phyloP scores from a whole-genome alignment of 148 eudicot species.

The Salicornia ramosissima region DNA sequence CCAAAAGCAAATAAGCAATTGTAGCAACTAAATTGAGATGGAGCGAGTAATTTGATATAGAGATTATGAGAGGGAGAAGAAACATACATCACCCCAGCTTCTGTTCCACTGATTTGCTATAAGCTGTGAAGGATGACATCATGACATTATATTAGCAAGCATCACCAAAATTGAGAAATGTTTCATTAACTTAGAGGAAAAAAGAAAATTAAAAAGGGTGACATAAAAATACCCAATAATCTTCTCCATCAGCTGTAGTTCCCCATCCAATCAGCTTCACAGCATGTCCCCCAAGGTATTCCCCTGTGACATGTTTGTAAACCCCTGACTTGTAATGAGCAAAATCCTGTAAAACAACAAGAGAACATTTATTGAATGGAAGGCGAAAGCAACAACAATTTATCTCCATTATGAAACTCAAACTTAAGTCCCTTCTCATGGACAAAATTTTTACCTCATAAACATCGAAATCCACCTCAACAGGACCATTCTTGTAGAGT shows the following conservation, averaged over 20 bases:
- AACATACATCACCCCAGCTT: slow-evolving; percentile 95
- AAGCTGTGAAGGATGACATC: slow-evolving; percentile 50
- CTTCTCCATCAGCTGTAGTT: slow-evolving; percentile 75
- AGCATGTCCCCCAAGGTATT: slow-evolving; percentile 82
- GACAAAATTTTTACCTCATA: slow-evolving; percentile 59
- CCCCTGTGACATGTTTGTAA: slow-evolving; percentile 75
- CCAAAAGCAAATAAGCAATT: too few species aligned
- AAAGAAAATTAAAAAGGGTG: neutral
- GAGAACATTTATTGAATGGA: neutral
- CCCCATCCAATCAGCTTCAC: slow-evolving; percentile 99
- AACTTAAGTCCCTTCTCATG: neutral
- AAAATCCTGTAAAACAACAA: slow-evolving; percentile 55
- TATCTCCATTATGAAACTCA: too few species aligned
- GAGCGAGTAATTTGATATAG: too few species aligned
- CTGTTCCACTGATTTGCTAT: slow-evolving; percentile 92
- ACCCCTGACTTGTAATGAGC: slow-evolving; percentile 94
- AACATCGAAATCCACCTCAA: slow-evolving; percentile 78
- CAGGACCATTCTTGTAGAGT: slow-evolving; percentile 82
- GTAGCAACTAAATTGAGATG: too few species aligned
- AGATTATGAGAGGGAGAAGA: slow-evolving; percentile 7
- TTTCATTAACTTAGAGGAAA: neutral
- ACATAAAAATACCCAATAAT: slow-evolving; percentile 68
- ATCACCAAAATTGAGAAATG: neutral
- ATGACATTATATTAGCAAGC: slow-evolving; percentile 3
- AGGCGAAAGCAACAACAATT: neutral